Conservation (phyloP, 495 filamentous ascomycete species). For the Beverwykella pulmonaria region DNA sequence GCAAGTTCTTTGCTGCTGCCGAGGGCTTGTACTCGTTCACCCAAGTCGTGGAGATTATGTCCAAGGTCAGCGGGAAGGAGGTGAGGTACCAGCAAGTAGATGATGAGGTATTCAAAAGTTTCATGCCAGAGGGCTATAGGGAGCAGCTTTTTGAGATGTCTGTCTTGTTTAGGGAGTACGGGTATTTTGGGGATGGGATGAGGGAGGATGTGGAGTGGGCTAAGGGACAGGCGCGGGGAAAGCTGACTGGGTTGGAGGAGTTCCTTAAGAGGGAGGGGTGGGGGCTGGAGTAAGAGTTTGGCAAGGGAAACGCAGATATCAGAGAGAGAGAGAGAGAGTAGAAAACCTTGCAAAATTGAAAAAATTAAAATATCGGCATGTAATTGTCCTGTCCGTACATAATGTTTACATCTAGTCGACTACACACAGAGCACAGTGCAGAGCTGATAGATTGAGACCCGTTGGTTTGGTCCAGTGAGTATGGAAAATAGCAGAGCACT, state of each 20-base stretch:
- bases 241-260: conserved; percentile 21
- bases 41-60: conserved; percentile 54
- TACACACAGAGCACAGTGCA: too few relatives aligned
- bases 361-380: too few relatives aligned
- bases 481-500: too few relatives aligned
- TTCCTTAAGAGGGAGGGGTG: conserved; percentile 11
- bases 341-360: too few relatives aligned
- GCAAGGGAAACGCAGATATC: too few relatives aligned
- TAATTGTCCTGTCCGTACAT: too few relatives aligned
- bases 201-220: conserved; percentile 20
- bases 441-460: too few relatives aligned
- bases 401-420: too few relatives aligned
- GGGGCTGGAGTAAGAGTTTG: not conserved
- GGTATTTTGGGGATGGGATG: conserved; percentile 32
- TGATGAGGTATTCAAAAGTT: conserved; percentile 52
- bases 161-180: conserved; percentile 32
- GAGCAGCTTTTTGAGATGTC: conserved; percentile 60
- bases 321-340: too few relatives aligned
- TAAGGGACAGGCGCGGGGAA: conserved; percentile 5
- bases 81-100: conserved; percentile 51
- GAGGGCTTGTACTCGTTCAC: conserved; percentile 48
- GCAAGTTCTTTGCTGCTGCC: conserved; percentile 34
- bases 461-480: too few relatives aligned
- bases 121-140: conserved; percentile 50
- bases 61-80: conserved; percentile 43